Base-by-base conservation (phyloP, 768 basidiomycete species). In the Saitozyma podzolica region DNA sequence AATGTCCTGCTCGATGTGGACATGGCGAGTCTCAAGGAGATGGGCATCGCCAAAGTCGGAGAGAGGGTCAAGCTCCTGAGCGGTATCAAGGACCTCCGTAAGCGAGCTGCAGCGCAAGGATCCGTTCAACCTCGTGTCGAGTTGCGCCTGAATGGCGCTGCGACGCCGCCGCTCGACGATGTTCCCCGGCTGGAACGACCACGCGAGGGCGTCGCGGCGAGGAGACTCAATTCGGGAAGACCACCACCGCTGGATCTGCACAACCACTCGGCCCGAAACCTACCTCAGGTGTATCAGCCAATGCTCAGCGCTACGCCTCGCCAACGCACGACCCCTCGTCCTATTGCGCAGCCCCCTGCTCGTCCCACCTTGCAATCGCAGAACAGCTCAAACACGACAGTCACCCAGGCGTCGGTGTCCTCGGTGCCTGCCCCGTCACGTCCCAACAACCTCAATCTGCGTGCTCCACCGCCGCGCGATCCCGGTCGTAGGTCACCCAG, bases 1-100 rank as follows among this genome's bases (percentile, higher is more conserved):
- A 89, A 91, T 74, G 87, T 99, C 19, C 81, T 99, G 16, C 83
- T 97, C 54, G 96, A 99, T 66, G 82, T 98, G 50, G 95, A 98
- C 74, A 90, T 93, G 78, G 79, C 82, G 8, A 88, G 87, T 2
- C 81, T 99, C 54, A 91, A 88, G 76, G 96, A 99, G 80, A 90
- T 98, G 86, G 89, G 89, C 13, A 85, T 99, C 39, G 71, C 83
- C 40, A 91, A 89, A 79, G 88, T 99, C 48, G 96, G 96, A 10
- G 96, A 99, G 80, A 83, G 94, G 54, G 86, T 97, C 8, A 85
- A 91, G 74, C 89, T 99, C 54, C 73, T 92, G 17, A 89, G 86
- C 61, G 95, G 88, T 0, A 89, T 99, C 63, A 93, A 92, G 75
- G 76, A 81, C 6, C 83, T 98, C 14, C 83, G 94, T 41, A 84